phyloP scores from a whole-genome alignment of 2,329 filamentous ascomycete genomes.

The Pezicula rhizophila region DNA sequence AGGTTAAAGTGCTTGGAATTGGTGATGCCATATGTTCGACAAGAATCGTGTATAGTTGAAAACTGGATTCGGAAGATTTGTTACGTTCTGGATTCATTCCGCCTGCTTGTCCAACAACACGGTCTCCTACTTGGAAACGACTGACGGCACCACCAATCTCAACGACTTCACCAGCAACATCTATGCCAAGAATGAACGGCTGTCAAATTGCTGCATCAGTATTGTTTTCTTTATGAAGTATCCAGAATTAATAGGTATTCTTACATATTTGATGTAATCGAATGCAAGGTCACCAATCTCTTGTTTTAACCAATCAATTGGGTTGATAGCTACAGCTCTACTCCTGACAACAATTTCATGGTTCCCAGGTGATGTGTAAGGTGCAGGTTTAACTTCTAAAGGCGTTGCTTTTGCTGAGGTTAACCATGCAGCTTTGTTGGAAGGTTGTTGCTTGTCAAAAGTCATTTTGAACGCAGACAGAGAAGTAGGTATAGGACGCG shows the following conservation, averaged over 20 bases:
- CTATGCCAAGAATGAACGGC: conserved; percentile 12
- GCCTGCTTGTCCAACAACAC: conserved; percentile 27
- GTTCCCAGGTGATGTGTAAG: conserved; percentile 28
- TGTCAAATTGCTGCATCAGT: conserved; percentile 30
- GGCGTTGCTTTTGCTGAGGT: conserved; percentile 5
- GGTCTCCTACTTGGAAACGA: conserved; percentile 8
- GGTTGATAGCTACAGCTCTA: conserved; percentile 35
- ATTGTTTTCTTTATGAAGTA: too few relatives aligned
- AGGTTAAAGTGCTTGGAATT: conserved; percentile 26
- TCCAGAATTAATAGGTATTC: too few relatives aligned
- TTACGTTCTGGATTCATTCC: conserved; percentile 28
- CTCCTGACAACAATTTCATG: conserved; percentile 34
- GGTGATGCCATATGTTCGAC: conserved; percentile 10
- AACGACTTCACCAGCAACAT: conserved; percentile 10
- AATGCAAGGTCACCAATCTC: conserved; percentile 6
- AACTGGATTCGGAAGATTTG: conserved; percentile 17
- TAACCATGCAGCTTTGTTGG: too few relatives aligned
- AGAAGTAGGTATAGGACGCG: too few relatives aligned
- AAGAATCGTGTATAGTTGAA: conserved; percentile 23
- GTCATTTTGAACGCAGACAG: too few relatives aligned
- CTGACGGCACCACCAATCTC: conserved; percentile 8
- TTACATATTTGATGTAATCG: too few relatives aligned
- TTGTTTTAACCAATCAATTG: conserved; percentile 29
- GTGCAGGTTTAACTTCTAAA: conserved; percentile 28
- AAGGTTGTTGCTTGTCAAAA: too few relatives aligned